Evolutionary conservation across 2,329 filamentous ascomycete genomes (phyloP).

Genomic region (Plectosphaerella plurivora): DNA sequence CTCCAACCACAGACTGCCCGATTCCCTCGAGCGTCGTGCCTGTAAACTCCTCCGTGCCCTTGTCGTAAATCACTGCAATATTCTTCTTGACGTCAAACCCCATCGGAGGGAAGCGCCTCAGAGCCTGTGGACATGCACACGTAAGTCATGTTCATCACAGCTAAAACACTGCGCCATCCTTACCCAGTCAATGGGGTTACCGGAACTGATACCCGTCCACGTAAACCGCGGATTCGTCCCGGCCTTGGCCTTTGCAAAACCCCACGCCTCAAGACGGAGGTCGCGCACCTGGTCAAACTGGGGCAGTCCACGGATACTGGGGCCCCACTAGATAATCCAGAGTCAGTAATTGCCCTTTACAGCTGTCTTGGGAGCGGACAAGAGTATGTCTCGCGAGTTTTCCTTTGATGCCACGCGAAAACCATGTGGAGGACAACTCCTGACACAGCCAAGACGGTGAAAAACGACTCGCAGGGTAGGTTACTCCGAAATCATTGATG

Average conservation of each 20-base stretch:
- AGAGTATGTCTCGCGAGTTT: too few relatives aligned
- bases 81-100: slow-evolving; percentile 23
- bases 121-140: slow-evolving; percentile 25
- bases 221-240: slow-evolving; percentile 5
- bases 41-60: neutral
- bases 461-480: too few relatives aligned
- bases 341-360: too few relatives aligned
- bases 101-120: slow-evolving; percentile 21
- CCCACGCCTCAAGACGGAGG: neutral
- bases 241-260: slow-evolving; percentile 11
- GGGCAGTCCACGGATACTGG: neutral
- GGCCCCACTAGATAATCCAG: too few relatives aligned
- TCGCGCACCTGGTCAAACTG: neutral
- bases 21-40: neutral
- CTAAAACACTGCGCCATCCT: slow-evolving; percentile 9
- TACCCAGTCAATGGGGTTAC: slow-evolving; percentile 3
- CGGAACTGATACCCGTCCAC: neutral
- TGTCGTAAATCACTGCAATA: neutral
- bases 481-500: slow-evolving; percentile 26
- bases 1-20: neutral
- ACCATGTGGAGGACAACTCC: too few relatives aligned
- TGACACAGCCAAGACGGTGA: too few relatives aligned
- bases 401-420: too few relatives aligned
- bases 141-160: slow-evolving; percentile 23
- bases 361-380: too few relatives aligned